Evolutionary conservation across 768 basidiomycete species (phyloP).

Genomic region (Suillus ampliporus): DNA sequence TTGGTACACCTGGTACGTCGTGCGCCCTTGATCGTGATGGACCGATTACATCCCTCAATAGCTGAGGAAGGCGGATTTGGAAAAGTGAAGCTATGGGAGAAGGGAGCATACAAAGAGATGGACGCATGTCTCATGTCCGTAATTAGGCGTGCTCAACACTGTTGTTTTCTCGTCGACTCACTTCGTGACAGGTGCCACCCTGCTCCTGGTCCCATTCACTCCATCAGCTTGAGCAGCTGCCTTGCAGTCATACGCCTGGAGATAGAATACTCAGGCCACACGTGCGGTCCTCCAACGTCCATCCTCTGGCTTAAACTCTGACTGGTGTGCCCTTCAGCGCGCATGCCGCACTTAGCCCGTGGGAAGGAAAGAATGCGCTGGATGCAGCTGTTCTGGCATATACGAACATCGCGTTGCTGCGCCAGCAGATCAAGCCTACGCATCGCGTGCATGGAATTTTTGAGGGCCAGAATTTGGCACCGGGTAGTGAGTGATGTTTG

Average conservation of each 20-base stretch:
- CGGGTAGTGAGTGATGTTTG: slow-evolving; percentile 58
- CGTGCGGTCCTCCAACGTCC: slow-evolving; percentile 46
- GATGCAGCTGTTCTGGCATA: slow-evolving; percentile 91
- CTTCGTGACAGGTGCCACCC: slow-evolving; percentile 70
- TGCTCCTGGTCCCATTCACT: slow-evolving; percentile 74
- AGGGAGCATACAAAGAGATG: slow-evolving; percentile 78
- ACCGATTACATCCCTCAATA: slow-evolving; percentile 27
- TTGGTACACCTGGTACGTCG: slow-evolving; percentile 76
- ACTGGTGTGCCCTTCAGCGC: slow-evolving; percentile 50
- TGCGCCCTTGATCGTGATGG: neutral
- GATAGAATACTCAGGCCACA: slow-evolving; percentile 76
- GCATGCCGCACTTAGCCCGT: slow-evolving; percentile 79
- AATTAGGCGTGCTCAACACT: neutral
- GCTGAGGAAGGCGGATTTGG: slow-evolving; percentile 84
- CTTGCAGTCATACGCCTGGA: slow-evolving; percentile 65
- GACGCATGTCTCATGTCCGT: slow-evolving; percentile 76
- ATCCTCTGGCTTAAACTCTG: neutral
- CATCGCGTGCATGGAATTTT: slow-evolving; percentile 84
- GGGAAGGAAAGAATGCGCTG: slow-evolving; percentile 84
- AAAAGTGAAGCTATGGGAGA: slow-evolving; percentile 70
- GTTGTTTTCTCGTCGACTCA: slow-evolving; percentile 4
- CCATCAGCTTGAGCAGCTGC: slow-evolving; percentile 66
- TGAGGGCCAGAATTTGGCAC: slow-evolving; percentile 74
- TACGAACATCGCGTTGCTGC: slow-evolving; percentile 75
- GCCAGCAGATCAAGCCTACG: slow-evolving; percentile 82